These are phyloP conservation scores for Talaromyces stipitatus DNA, from an alignment of 495 filamentous ascomycete species.

Conservation along the genomic window DNA sequence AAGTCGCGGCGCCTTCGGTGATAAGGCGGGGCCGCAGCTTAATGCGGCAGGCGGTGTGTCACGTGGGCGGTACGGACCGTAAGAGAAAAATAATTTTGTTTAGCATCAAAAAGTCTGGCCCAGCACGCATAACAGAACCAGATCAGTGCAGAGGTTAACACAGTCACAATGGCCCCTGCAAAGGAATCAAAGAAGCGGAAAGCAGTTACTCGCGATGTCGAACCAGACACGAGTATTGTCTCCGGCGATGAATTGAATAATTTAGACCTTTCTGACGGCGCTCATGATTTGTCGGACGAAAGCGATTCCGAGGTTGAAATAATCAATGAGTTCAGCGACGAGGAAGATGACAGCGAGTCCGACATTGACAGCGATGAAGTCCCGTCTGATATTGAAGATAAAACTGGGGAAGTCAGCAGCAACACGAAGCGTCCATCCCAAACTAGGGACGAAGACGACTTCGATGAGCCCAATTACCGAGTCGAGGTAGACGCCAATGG, in stretches of 20 bases:
- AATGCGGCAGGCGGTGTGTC: constrained; percentile 25
- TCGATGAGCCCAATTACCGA: constrained; percentile 33
- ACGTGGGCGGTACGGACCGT: constrained; percentile 33
- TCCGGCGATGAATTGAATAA: constrained; percentile 61
- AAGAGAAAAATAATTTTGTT: constrained; percentile 22
- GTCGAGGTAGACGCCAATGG: constrained; percentile 62
- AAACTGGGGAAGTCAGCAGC: neutral
- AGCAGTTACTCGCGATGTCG: constrained; percentile 46
- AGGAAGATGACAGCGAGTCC: constrained; percentile 35
- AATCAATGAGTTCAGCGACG: constrained; percentile 37
- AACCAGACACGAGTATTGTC: constrained; percentile 41
- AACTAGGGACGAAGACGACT: constrained; percentile 11
- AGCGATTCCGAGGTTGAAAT: constrained; percentile 39
- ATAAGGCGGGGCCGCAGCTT: constrained; percentile 1
- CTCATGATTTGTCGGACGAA: constrained; percentile 40
- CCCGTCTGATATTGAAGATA: constrained; percentile 36
- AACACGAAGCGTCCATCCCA: neutral
- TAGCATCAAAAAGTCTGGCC: neutral
- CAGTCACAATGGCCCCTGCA: constrained; percentile 22
- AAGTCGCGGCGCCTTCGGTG: neutral
- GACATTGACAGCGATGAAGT: constrained; percentile 45
- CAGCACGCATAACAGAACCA: neutral
- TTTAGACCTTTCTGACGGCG: constrained; percentile 54
- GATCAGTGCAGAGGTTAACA: constrained; percentile 8
- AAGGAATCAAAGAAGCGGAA: constrained; percentile 50